Evolutionary conservation across 1,284 basidiomycete species (phyloP).

Genomic region (Stygiomarasmius scandens): DNA sequence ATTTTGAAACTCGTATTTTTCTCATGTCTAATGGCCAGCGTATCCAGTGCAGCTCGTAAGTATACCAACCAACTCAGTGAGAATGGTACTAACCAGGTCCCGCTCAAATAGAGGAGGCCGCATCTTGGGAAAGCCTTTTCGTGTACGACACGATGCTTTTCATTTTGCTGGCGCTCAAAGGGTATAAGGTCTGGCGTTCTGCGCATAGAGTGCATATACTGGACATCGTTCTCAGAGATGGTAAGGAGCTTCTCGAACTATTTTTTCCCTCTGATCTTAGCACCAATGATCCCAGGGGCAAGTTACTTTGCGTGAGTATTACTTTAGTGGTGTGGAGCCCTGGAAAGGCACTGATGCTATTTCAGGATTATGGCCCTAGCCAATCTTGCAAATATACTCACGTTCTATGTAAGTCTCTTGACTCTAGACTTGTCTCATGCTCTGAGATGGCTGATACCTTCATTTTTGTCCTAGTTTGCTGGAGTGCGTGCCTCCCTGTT

Average conservation of each 20-base stretch:
- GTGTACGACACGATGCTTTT: slow-evolving; percentile 13
- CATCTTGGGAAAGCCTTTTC: slow-evolving; percentile 11
- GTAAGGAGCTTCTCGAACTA: slow-evolving; percentile 3
- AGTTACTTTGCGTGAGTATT: slow-evolving; percentile 17
- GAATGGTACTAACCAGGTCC: background rate
- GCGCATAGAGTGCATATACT: background rate
- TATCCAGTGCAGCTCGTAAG: slow-evolving; percentile 7
- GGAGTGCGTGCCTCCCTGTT: background rate
- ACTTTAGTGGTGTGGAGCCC: background rate
- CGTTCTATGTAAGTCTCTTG: slow-evolving; percentile 13
- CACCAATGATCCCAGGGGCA: slow-evolving; percentile 6
- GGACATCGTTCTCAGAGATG: slow-evolving; percentile 9
- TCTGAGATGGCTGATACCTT: no score
- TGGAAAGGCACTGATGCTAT: background rate
- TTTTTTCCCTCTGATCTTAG: background rate
- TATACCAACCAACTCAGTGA: background rate
- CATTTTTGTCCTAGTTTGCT: background rate
- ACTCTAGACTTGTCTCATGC: background rate
- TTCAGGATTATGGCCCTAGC: slow-evolving; percentile 13
- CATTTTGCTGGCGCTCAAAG: slow-evolving; percentile 2
- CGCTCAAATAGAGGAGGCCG: slow-evolving; percentile 8
- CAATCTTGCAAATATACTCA: slow-evolving; percentile 15
- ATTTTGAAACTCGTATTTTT: background rate
- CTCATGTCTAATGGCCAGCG: background rate
- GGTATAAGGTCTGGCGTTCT: slow-evolving; percentile 1